Base-by-base conservation (phyloP, 2,329 filamentous ascomycete species). In the Zasmidium cellare region DNA sequence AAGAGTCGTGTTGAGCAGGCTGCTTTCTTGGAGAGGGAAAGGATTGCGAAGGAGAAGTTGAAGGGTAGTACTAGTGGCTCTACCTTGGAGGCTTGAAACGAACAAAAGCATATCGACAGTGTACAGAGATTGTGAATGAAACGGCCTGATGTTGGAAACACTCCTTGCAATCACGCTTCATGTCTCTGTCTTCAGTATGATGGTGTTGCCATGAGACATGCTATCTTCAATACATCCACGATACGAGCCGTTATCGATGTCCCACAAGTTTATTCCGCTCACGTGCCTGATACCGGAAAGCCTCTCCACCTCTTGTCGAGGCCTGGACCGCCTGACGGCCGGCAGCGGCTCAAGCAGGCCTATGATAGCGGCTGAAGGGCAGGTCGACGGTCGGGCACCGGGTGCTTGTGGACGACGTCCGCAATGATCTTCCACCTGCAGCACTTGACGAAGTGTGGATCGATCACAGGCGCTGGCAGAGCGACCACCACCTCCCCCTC, bases 1-100 rank as follows among this genome's bases (percentile, higher is more conserved):
- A 84, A 85, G 77, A 86, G 83, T 68, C 75, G 82, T 19, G 67
- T 72, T 20, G 85, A 87, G 69, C 85, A 88, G 68, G 81, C 81
- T 61, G 73, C 63, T 28, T 87, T 85, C 61, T 71, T 87, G 64
- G 71, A 71, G 54, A 65, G 66, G 55, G 71, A 72, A 57, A 60
- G 57, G 52, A 19, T 57, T 9, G 59, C 58, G 23, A 71, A 67
- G 65, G 57, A 58, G 51, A 67, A 64, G 61, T 47, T 59, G 44
- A 52, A 54, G 60, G 51, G 46, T n/a, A 25, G 44, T 25, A 38
- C 41, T 52, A 46, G 49, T 38, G 47, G 25, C n/a, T 53, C 46
- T 22, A 9, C 35, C 6, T n/a, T 41, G 35, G 35, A 41, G 35
- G 35, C 12, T 14, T 41, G 35, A 41, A 11, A 11, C 25, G 25